Evolutionary conservation across 805 yeast species (phyloP), one percentile per base, ranked within the genome.

Genomic region (Kockiozyma suomiensis): DNA sequence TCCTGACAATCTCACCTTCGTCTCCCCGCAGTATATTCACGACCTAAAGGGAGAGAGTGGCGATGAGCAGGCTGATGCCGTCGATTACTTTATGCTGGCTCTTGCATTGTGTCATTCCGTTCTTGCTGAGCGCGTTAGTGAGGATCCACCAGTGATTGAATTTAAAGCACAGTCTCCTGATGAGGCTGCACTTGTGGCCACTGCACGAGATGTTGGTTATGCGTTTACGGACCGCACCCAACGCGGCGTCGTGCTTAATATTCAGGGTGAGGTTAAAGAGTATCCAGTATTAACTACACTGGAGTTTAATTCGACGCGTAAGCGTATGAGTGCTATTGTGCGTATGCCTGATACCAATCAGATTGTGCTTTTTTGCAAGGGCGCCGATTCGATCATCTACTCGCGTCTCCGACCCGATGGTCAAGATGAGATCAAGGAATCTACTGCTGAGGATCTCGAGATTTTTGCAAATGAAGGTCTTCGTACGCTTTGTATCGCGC

Each of bases 101-200:
- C 74, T 88, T 48, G 88, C 92, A 0, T 75, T 88, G 23, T 88
- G 94, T 67, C 92, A 88, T 69, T 83, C 90, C 3, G 94, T 86
- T 3, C 82, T 87, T 40, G 84, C 90, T 12, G 90, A 85, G 62
- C 73, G 74, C 7, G 82, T 80, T 19, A 76, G 76, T 0, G 73
- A 70, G 12, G 57, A 66, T 32, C 66, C 70, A n/a, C 70, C 70
- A 7, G 69, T 73, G 35, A 71, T 84, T 43, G 78, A 78, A 30
- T 85, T 83, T 74, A 86, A 87, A 68, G 92, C 93, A 0, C 92
- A 88, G 70, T 86, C 91, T 7, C 96, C 96, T 0, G 96, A 88
- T 75, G 96, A 88, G 71, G 84, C 86, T 43, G 92, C 94, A 0
- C 77, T 88, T 55, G 93, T 88, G n/a, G 78, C 86, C 1, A 85